Percentiles rank a stretch among this genome's conserved stretches.
These are phyloP conservation scores for Xylaria flabelliformis DNA, from an alignment of 495 filamentous ascomycete species.

Conservation along the genomic window DNA sequence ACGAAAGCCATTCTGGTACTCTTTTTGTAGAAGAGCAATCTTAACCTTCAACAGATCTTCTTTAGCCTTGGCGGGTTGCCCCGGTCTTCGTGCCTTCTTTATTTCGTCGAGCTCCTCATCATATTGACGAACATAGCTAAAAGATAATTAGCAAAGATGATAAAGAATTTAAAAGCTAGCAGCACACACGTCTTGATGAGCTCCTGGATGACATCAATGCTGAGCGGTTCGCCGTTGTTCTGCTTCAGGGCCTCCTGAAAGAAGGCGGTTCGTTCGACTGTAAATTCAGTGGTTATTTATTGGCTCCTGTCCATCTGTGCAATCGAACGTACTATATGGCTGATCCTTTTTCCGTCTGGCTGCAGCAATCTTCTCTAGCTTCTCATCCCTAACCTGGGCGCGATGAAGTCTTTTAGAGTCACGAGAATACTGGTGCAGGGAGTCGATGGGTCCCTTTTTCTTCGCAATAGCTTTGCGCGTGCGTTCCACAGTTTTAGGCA, in stretches of 20 bases:
- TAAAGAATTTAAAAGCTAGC: background rate
- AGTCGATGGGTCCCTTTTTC: slow-evolving; percentile 70
- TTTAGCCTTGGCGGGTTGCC: slow-evolving; percentile 76
- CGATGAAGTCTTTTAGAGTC: slow-evolving; percentile 76
- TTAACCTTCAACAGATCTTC: slow-evolving; percentile 79
- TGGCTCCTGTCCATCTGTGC: slow-evolving; percentile 1
- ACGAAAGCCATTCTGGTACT: slow-evolving; percentile 85
- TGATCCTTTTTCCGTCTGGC: slow-evolving; percentile 70
- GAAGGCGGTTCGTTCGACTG: slow-evolving; percentile 75
- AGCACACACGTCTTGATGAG: slow-evolving; percentile 66
- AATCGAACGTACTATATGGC: slow-evolving; percentile 62
- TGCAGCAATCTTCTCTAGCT: slow-evolving; percentile 68
- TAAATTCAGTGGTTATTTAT: slow-evolving; percentile 9
- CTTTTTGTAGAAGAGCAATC: slow-evolving; percentile 73
- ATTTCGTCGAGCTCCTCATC: slow-evolving; percentile 76
- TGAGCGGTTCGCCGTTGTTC: slow-evolving; percentile 60
- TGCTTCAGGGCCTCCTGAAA: slow-evolving; percentile 68
- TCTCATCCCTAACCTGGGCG: slow-evolving; percentile 77
- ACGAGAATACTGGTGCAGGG: slow-evolving; percentile 83
- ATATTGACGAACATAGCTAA: slow-evolving; percentile 77
- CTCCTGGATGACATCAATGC: slow-evolving; percentile 62
- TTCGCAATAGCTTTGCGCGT: slow-evolving; percentile 85
- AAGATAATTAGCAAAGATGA: slow-evolving; percentile 20
- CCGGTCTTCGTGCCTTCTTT: slow-evolving; percentile 77
- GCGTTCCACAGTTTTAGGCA: slow-evolving; percentile 79